Percentiles rank a stretch among this genome's conserved stretches.
Conservation (phyloP, 495 filamentous ascomycete species). For the Thozetella sp. region DNA sequence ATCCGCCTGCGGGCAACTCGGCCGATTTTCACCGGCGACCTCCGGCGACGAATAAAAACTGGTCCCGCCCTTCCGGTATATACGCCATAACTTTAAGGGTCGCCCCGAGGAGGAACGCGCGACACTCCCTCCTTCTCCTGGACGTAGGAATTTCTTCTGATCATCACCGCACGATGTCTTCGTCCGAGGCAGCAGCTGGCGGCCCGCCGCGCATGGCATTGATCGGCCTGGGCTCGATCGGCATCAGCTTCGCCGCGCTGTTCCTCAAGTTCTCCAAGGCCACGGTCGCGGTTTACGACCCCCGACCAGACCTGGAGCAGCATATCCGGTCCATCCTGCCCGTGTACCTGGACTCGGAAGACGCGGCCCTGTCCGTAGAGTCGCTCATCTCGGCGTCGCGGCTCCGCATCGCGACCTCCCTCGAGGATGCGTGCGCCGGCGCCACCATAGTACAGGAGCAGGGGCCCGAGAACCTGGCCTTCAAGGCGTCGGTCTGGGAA, state of each 20-base stretch:
- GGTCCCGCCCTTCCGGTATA: too few relatives aligned
- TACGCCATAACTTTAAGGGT: too few relatives aligned
- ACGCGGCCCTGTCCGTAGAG: neutral
- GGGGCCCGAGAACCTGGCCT: neutral
- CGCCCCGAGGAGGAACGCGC: too few relatives aligned
- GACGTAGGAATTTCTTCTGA: too few relatives aligned
- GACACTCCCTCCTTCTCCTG: too few relatives aligned
- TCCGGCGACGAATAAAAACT: too few relatives aligned
- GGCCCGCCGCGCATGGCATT: neutral
- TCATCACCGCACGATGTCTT: too few relatives aligned
- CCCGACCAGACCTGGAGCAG: neutral
- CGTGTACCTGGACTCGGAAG: neutral
- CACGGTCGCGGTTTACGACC: neutral
- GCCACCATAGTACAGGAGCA: neutral
- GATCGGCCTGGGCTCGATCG: neutral
- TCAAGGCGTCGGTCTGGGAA: neutral
- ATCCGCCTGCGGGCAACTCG: too few relatives aligned
- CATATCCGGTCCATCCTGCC: conserved; percentile 1
- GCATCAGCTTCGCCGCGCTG: neutral
- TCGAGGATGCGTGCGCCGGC: neutral
- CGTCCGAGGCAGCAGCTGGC: too few relatives aligned
- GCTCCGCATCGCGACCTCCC: neutral
- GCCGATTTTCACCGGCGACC: too few relatives aligned
- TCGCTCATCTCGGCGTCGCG: neutral
- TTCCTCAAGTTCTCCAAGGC: neutral